Base-by-base conservation (phyloP, 2,329 filamentous ascomycete genomes). In the Eutypa lata region DNA sequence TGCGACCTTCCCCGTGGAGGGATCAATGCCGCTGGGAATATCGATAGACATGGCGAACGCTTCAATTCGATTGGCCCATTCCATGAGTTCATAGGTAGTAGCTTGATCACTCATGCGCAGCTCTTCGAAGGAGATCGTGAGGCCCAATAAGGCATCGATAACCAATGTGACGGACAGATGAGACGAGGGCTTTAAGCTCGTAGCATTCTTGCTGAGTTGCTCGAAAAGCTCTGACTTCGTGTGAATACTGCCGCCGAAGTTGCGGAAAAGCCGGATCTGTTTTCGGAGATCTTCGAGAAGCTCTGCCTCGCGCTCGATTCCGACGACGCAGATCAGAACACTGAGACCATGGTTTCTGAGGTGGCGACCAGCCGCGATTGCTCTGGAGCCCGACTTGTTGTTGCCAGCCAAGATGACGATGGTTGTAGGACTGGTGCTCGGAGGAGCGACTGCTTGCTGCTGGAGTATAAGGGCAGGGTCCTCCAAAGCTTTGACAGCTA, bases 341-440 rank as follows among this genome's bases (percentile, higher is more conserved):
- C 90, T 87, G 51, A 90, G 76, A 19, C 89, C 89, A 58, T 92
- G 89, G 65, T 92, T 93, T 49, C 90, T 85, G 8, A 97, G 80
- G 68, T 97, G 92, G 4, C 94, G 84, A 26, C 88, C 91, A 3
- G 91, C 91, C 14, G 91, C 89, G 50, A 97, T 80, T 3, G 91
- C 91, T 53, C 93, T 82, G 37, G 90, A 87, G 38, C 93, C 92
- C 1, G 88, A 91, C 60, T 91, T 91, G 70, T 96, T 93, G 69
- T 97, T 97, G n/a, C 94, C 93, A 0, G 90, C 92, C n/a, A 97
- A 78, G 7, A 97, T 83, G 21, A 96, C 84, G 31, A 84, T 74
- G 0, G 78, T 76, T 51, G 66, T 58, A 26, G 71, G 49, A 37
- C 55, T 69, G 45, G 63, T 68, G 7, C 62, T 61, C 18, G 65